Evolutionary conservation across 1,139 yeast genomes (phyloP).

Genomic region (Pichia sp.): DNA sequence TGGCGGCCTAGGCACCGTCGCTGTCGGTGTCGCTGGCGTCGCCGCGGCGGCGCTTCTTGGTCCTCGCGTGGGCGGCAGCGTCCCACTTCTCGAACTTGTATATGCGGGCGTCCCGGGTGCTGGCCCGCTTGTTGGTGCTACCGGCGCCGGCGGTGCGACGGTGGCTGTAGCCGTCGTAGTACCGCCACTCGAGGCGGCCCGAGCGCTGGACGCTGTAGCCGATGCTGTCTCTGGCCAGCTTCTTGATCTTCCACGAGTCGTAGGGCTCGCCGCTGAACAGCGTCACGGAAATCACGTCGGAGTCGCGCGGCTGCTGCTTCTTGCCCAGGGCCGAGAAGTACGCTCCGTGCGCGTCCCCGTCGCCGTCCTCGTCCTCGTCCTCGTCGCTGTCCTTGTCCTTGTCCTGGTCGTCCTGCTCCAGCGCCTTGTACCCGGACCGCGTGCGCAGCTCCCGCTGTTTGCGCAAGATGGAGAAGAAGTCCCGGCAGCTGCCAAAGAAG

Average conservation of each 20-base stretch:
- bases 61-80: not conserved
- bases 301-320: not conserved
- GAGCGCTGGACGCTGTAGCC: constrained; percentile 57
- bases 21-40: constrained; percentile 41
- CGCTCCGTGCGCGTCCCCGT: not conserved
- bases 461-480: constrained; percentile 44
- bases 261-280: constrained; percentile 93
- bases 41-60: constrained; percentile 5
- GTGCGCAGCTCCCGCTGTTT: constrained; percentile 17
- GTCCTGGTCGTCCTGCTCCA: constrained; percentile 4
- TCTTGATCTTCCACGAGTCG: constrained; percentile 75
- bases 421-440: constrained; percentile 9
- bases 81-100: constrained; percentile 57
- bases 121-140: constrained; percentile 75
- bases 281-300: constrained; percentile 49
- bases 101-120: constrained; percentile 68
- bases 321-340: not conserved
- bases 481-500: constrained; percentile 57
- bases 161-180: constrained; percentile 72
- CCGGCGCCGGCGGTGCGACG: constrained; percentile 69
- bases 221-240: constrained; percentile 52
- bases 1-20: constrained; percentile 58
- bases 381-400: constrained; percentile 8
- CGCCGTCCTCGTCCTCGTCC: not conserved
- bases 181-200: constrained; percentile 67